Evolutionary conservation across 2,329 filamentous ascomycete species (phyloP).

Genomic region (Elsinoe batatas): DNA sequence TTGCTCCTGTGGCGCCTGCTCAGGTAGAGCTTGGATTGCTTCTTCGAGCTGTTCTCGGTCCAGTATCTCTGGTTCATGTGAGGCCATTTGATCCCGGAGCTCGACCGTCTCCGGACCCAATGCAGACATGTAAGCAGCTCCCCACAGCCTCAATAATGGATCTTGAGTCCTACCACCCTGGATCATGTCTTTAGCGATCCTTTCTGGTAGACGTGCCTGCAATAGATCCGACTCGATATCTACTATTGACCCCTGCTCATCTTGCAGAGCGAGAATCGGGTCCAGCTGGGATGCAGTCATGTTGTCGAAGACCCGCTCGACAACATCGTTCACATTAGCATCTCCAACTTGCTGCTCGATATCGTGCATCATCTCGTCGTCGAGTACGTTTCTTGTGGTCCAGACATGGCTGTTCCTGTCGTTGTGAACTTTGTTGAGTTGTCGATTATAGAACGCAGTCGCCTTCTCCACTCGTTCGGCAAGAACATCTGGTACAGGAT

Average conservation of each 20-base stretch:
- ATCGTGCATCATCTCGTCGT: conserved; percentile 9
- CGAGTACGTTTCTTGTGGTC: background rate
- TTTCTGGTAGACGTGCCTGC: background rate
- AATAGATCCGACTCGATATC: background rate
- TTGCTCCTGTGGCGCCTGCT: conserved; percentile 1
- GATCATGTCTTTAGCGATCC: background rate
- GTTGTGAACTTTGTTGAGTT: background rate
- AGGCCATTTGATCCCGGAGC: background rate
- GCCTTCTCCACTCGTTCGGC: background rate
- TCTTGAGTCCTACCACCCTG: background rate
- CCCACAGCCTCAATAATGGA: background rate
- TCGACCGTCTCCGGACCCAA: conserved; percentile 8
- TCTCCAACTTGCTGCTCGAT: conserved; percentile 18
- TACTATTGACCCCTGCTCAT: background rate
- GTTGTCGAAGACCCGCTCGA: conserved; percentile 3
- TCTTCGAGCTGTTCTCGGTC: background rate
- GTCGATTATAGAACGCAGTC: background rate
- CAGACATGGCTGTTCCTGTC: background rate
- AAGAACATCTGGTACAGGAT: background rate
- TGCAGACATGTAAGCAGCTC: background rate
- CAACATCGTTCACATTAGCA: conserved; percentile 16
- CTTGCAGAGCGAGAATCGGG: background rate
- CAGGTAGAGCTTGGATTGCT: background rate
- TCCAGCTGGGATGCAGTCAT: background rate
- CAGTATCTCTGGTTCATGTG: background rate